Conservation (phyloP, 345 rosid genomes). For the Combretum micranthum region DNA sequence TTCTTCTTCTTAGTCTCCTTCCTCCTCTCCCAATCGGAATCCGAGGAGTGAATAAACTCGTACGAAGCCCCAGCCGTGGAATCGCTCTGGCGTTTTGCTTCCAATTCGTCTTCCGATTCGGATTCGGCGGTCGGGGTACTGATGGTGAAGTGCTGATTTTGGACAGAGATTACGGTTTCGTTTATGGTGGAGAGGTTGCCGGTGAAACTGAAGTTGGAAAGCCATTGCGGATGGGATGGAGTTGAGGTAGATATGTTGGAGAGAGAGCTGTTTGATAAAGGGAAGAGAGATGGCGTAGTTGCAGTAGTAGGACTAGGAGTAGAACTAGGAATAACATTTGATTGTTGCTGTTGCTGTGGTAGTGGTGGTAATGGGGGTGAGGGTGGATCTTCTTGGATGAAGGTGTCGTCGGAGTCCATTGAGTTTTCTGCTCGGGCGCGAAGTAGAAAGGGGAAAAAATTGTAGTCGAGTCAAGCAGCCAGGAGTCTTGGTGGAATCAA, state of each 20-base stretch:
- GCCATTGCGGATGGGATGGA: constrained; percentile 50
- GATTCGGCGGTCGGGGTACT: constrained; percentile 16
- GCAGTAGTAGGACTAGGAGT: no score
- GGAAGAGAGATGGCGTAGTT: constrained; percentile 12
- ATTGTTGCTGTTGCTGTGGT: no score
- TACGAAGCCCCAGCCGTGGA: constrained; percentile 21
- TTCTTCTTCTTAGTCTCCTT: constrained; percentile 26
- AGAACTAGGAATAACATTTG: no score
- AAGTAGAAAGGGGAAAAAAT: no score
- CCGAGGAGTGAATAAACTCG: constrained; percentile 29
- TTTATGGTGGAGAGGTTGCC: constrained; percentile 51
- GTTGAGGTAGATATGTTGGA: constrained; percentile 30
- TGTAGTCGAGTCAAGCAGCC: no score
- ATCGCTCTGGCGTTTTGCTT: constrained; percentile 6
- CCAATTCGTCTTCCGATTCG: constrained; percentile 31
- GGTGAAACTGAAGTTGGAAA: constrained; percentile 79
- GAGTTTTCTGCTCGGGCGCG: no score
- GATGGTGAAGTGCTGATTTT: not conserved
- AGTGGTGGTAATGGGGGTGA: no score
- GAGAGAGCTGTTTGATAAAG: constrained; percentile 15
- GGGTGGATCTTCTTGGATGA: no score
- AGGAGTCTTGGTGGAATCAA: no score
- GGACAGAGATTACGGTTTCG: constrained; percentile 36
- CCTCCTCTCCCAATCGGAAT: constrained; percentile 15
- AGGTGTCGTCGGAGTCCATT: no score